A percentile compares a stretch with the other conserved stretches of the same genome.
phyloP scores from a whole-genome alignment of 805 yeast genomes.

The Yamadazyma philogaea region DNA sequence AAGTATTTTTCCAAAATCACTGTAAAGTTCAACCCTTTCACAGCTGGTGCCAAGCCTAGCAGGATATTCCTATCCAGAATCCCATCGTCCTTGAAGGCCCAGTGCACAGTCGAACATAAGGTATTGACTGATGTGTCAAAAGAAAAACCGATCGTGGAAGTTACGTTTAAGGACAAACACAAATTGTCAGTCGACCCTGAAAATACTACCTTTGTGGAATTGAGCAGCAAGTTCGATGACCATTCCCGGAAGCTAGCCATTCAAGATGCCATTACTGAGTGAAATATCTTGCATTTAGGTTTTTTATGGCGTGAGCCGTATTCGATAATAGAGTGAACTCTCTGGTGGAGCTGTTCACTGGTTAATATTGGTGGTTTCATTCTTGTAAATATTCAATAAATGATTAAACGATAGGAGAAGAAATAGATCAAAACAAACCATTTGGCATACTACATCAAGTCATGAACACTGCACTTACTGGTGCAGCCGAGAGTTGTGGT shows the following conservation, averaged over 20 bases:
- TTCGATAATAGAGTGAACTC: not conserved
- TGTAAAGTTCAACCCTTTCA: constrained; percentile 77
- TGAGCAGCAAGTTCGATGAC: constrained; percentile 66
- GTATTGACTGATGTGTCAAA: constrained; percentile 47
- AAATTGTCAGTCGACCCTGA: constrained; percentile 66
- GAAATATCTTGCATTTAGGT: not conserved
- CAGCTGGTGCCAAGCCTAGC: constrained; percentile 71
- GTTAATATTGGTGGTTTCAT: not conserved
- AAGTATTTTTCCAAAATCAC: constrained; percentile 78
- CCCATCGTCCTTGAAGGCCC: constrained; percentile 68
- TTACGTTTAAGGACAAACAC: constrained; percentile 77
- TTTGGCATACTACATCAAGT: no score
- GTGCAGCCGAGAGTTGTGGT: no score
- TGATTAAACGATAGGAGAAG: not conserved
- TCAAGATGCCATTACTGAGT: constrained; percentile 57
- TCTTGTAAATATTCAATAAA: not conserved
- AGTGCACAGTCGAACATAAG: constrained; percentile 59
- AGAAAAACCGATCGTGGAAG: constrained; percentile 62
- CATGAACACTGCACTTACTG: no score
- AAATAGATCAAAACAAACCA: not conserved
- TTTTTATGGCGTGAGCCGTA: not conserved
- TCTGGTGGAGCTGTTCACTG: not conserved
- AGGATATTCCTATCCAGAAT: constrained; percentile 75
- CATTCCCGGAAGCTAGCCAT: constrained; percentile 78
- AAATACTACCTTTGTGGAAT: constrained; percentile 52